Percentiles rank a stretch among this genome's conserved stretches.
These are phyloP conservation scores for Lentinula guzmanii DNA, from an alignment of 768 basidiomycete genomes.

Conservation along the genomic window DNA sequence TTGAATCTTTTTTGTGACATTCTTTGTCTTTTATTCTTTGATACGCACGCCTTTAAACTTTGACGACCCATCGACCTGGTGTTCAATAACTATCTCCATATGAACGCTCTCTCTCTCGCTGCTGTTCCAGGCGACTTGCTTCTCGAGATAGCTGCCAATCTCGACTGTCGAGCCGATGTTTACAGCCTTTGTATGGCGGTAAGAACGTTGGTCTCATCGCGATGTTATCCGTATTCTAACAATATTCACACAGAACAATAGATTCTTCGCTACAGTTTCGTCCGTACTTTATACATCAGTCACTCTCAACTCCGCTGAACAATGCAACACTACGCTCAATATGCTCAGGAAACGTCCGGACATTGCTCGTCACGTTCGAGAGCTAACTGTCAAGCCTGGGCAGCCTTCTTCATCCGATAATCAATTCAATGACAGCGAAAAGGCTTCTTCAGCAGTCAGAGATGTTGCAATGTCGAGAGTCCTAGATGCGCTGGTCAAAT, in stretches of 20 bases:
- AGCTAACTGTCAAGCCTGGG: constrained; percentile 45
- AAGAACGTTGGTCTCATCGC: constrained; percentile 21
- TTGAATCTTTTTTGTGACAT: not conserved
- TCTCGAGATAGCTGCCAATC: constrained; percentile 54
- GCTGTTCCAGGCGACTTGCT: constrained; percentile 54
- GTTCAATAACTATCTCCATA: not conserved
- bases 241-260: constrained; percentile 37
- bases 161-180: constrained; percentile 48
- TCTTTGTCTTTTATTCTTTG: not conserved
- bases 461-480: constrained; percentile 38
- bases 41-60: not conserved
- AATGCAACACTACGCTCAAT: constrained; percentile 56
- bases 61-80: not conserved
- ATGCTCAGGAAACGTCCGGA: constrained; percentile 54
- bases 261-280: constrained; percentile 45
- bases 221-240: not conserved
- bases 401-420: constrained; percentile 6
- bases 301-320: constrained; percentile 44
- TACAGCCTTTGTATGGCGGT: constrained; percentile 57
- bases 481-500: constrained; percentile 60
- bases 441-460: constrained; percentile 47
- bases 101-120: constrained; percentile 4
- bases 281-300: constrained; percentile 58
- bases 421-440: constrained; percentile 21
- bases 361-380: constrained; percentile 63